These are phyloP conservation scores for Diaporthe citrichinensis DNA, from an alignment of 2,329 filamentous ascomycete genomes.

Conservation along the genomic window DNA sequence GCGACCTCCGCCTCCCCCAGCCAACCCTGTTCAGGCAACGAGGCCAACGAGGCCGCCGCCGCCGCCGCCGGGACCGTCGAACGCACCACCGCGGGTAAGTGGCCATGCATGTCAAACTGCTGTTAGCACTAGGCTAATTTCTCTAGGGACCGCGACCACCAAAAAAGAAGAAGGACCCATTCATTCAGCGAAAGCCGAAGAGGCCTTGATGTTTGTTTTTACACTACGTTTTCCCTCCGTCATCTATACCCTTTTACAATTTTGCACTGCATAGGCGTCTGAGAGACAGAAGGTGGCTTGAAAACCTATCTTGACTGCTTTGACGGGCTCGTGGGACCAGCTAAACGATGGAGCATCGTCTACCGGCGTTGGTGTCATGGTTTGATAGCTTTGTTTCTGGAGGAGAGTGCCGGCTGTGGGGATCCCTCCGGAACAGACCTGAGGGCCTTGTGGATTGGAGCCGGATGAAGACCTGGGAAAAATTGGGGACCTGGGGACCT, in stretches of 20 bases:
- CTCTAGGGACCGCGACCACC: slow-evolving; percentile 24
- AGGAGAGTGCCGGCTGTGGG: neutral
- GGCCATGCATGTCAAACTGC: neutral
- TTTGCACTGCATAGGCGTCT: slow-evolving; percentile 15
- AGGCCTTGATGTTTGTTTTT: slow-evolving; percentile 24
- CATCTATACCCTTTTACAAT: slow-evolving; percentile 23
- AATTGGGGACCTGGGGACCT: neutral
- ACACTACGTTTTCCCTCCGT: neutral
- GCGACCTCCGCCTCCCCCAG: slow-evolving; percentile 53
- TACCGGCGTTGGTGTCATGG: slow-evolving; percentile 5
- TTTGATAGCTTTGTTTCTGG: neutral
- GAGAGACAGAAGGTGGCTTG: neutral
- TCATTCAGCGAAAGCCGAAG: slow-evolving; percentile 58
- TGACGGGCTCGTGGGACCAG: neutral
- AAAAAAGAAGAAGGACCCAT: slow-evolving; percentile 57
- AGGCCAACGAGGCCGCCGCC: slow-evolving; percentile 30
- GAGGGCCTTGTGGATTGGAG: neutral
- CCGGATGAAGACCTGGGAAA: neutral
- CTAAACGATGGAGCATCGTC: slow-evolving; percentile 22
- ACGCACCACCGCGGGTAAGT: slow-evolving; percentile 32
- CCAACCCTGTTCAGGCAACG: slow-evolving; percentile 22
- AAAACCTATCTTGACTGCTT: neutral
- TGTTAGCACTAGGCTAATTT: neutral
- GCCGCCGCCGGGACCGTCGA: slow-evolving; percentile 26
- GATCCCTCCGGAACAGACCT: neutral